Evolutionary conservation across 2,329 filamentous ascomycete species (phyloP).

Genomic region (Penicillium sp.): DNA sequence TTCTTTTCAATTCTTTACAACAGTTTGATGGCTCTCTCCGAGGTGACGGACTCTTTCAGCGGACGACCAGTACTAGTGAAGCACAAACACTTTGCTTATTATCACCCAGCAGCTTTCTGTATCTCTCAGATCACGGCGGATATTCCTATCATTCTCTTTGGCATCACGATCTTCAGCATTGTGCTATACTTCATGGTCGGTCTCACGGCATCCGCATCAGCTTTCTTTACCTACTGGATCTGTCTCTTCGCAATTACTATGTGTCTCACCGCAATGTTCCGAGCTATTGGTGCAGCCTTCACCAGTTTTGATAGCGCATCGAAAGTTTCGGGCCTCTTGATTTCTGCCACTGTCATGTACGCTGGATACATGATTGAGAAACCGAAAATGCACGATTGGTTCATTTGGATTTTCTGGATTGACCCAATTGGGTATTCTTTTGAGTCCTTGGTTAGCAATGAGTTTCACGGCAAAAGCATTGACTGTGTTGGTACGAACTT

Average conservation of each 20-base stretch:
- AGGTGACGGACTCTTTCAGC: slow-evolving; percentile 62
- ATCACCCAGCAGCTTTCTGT: slow-evolving; percentile 52
- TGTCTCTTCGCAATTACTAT: slow-evolving; percentile 53
- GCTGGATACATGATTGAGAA: slow-evolving; percentile 47
- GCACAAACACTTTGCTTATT: slow-evolving; percentile 58
- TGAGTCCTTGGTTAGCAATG: slow-evolving; percentile 37
- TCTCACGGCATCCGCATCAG: slow-evolving; percentile 49
- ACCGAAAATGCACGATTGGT: slow-evolving; percentile 53
- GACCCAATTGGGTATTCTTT: slow-evolving; percentile 41
- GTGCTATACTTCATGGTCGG: slow-evolving; percentile 65
- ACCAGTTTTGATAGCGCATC: slow-evolving; percentile 58
- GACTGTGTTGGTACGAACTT: slow-evolving; percentile 38
- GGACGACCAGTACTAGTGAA: slow-evolving; percentile 61
- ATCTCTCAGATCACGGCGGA: slow-evolving; percentile 49
- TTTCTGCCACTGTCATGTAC: slow-evolving; percentile 40
- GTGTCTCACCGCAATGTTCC: slow-evolving; percentile 59
- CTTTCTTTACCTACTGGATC: slow-evolving; percentile 64
- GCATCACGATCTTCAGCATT: slow-evolving; percentile 58
- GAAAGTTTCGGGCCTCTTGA: slow-evolving; percentile 48
- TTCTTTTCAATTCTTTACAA: slow-evolving; percentile 66
- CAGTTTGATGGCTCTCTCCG: slow-evolving; percentile 61
- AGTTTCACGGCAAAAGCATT: slow-evolving; percentile 36
- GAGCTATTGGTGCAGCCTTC: slow-evolving; percentile 56
- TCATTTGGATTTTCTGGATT: slow-evolving; percentile 48
- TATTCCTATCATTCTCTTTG: slow-evolving; percentile 57